Base-by-base conservation (phyloP, 2,329 filamentous ascomycete genomes). In the Graphilbum sp. region DNA sequence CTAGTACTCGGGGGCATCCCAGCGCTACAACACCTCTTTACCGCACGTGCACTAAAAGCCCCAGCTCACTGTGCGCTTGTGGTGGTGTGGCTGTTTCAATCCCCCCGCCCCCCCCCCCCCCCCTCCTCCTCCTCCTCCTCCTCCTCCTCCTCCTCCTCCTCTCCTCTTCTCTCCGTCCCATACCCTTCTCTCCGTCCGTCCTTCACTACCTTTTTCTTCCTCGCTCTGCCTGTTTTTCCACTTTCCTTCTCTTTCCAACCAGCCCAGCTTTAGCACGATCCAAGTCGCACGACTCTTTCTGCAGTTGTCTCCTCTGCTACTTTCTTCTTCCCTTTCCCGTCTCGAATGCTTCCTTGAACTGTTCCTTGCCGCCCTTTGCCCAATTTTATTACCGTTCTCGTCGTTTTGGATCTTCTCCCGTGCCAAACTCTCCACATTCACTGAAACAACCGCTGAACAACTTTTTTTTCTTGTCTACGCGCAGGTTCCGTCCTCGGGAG, bases 151-250 rank as follows among this genome's bases (percentile, higher is more conserved):
- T n/a, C n/a, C 21, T 24, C 21, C 21, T 24, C 11, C 21, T 11
- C 21, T 24, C 21, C 11, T 24, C 21, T 24, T 24, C n/a, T n/a
- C n/a, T n/a, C n/a, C n/a, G n/a, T n/a, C n/a, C 15, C 15, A 12
- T 15, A n/a, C 32, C 34, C 17, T 17, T 33, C 39, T 35, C 38
- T 41, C 44, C 37, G 34, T 40, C 42, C 42, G 37, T 42, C 43
- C 38, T 37, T 46, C 39, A 40, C 41, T 40, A 42, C 29, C 34
- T 34, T 35, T 34, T 41, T 32, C 33, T 36, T 40, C 37, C 33
- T 43, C 32, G 17, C 13, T 34, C 20, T 34, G 29, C 13, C 31
- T 41, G 27, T 38, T 38, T 41, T 33, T 24, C 36, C 19, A 34
- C 29, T 34, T 41, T 24, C 25, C 36, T 30, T 18, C 27, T 36